Evolutionary conservation across 352 stramenopile species (phyloP).

Genomic region (Globisporangium emineosum): DNA sequence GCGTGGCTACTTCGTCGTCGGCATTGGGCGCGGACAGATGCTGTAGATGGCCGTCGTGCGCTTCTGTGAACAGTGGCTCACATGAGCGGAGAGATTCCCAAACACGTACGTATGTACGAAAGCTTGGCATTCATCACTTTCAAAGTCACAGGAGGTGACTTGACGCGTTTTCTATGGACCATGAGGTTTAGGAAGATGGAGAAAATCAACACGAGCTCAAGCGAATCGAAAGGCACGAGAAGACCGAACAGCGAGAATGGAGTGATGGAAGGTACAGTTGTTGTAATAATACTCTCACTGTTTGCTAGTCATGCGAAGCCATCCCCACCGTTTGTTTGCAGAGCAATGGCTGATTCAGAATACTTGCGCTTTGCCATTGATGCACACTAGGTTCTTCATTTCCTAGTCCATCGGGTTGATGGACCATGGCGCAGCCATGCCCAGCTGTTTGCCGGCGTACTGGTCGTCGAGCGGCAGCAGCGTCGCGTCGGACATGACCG

Average conservation of each 20-base stretch:
- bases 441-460: slow-evolving; percentile 23
- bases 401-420: slow-evolving; percentile 27
- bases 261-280: not conserved
- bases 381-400: not conserved
- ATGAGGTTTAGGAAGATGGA: not conserved
- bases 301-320: not conserved
- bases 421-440: slow-evolving; percentile 2
- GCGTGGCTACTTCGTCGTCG: not conserved
- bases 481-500: slow-evolving; percentile 23
- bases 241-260: not conserved
- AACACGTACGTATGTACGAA: slow-evolving; percentile 72
- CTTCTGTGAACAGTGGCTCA: too few species aligned
- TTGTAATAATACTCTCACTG: not conserved
- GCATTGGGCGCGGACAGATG: slow-evolving; percentile 59
- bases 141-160: not conserved
- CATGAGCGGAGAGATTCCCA: too few species aligned
- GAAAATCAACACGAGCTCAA: not conserved
- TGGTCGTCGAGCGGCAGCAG: slow-evolving; percentile 28
- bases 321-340: not conserved
- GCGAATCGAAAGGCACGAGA: not conserved
- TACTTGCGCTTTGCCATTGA: not conserved
- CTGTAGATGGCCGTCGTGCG: slow-evolving; percentile 47
- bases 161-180: not conserved
- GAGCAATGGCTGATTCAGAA: not conserved
- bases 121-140: not conserved